A percentile compares a stretch with the other conserved stretches of the same genome.
phyloP scores from a whole-genome alignment of 2,329 filamentous ascomycete species.

The Cercospora sesami region DNA sequence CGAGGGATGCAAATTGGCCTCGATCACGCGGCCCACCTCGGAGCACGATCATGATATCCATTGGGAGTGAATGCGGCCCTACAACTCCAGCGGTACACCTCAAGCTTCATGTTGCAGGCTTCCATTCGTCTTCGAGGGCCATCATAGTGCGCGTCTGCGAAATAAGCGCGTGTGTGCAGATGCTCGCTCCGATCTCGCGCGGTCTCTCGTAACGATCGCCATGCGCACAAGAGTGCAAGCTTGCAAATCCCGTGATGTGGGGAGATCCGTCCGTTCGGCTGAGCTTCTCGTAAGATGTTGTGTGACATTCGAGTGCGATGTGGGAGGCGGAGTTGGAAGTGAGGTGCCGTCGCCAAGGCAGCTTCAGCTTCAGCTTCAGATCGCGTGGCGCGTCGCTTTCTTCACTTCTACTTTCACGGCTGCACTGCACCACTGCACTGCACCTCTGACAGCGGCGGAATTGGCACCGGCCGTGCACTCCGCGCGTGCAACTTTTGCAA shows the following conservation, averaged over 20 bases:
- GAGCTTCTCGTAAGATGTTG: not conserved
- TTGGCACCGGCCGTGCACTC: not conserved
- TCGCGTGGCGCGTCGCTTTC: not conserved
- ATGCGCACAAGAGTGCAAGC: not conserved
- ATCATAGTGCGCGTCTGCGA: not conserved
- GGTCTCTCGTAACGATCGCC: not conserved
- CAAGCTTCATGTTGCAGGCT: not conserved
- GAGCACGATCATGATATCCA: not conserved
- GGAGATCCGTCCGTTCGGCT: not conserved
- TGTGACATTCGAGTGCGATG: not conserved
- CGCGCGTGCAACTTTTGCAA: not conserved
- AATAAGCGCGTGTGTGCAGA: not conserved
- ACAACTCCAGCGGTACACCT: not conserved
- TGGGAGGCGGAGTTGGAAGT: not conserved
- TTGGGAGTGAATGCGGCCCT: not conserved
- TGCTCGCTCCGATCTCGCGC: not conserved
- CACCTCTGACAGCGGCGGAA: not conserved
- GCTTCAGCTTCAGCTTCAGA: not conserved
- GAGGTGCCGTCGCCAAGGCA: not conserved
- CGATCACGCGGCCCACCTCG: not conserved
- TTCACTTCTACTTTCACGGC: not conserved
- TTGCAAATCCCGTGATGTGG: not conserved
- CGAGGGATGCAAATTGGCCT: not conserved
- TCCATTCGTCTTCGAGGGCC: too few species aligned
- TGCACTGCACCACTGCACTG: not conserved